Percentiles rank a stretch among this genome's conserved stretches.
Evolutionary conservation across 257 asterid genomes (phyloP).

Genomic region (Lantana camara): DNA sequence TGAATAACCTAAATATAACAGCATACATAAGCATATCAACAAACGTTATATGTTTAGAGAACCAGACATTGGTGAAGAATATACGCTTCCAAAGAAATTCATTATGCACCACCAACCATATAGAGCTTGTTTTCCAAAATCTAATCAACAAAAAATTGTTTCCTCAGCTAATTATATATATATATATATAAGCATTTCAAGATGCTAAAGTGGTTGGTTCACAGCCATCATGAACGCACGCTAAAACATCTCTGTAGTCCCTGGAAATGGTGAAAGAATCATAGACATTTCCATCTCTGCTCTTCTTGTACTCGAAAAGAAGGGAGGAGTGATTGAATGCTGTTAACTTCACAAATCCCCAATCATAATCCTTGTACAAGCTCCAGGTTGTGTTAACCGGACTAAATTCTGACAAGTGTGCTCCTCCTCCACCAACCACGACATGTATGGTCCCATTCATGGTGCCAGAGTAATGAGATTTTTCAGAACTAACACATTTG

Average conservation of each 20-base stretch:
- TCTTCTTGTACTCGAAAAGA: conserved; percentile 77
- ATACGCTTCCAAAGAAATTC: no score
- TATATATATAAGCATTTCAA: conserved; percentile 23
- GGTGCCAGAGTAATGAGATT: conserved; percentile 52
- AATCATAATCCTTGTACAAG: conserved; percentile 69
- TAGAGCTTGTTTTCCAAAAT: not conserved
- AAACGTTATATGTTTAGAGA: no score
- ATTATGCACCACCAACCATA: no score
- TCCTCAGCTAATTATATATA: not conserved
- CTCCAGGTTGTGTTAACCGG: conserved; percentile 63
- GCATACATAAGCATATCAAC: no score
- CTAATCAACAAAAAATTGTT: not conserved
- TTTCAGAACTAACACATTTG: conserved; percentile 55
- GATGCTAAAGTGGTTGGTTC: conserved; percentile 59
- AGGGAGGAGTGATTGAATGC: conserved; percentile 71
- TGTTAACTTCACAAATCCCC: conserved; percentile 74
- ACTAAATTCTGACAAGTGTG: conserved; percentile 63
- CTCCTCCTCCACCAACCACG: conserved; percentile 75
- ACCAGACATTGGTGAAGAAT: no score
- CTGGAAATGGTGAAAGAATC: conserved; percentile 84
- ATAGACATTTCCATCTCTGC: conserved; percentile 72
- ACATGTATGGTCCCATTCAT: conserved; percentile 80
- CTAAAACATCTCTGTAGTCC: conserved; percentile 78
- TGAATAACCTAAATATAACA: no score
- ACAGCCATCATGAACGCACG: conserved; percentile 79